Conservation (phyloP, 768 basidiomycete genomes). For the Psilocybe azurescens region DNA sequence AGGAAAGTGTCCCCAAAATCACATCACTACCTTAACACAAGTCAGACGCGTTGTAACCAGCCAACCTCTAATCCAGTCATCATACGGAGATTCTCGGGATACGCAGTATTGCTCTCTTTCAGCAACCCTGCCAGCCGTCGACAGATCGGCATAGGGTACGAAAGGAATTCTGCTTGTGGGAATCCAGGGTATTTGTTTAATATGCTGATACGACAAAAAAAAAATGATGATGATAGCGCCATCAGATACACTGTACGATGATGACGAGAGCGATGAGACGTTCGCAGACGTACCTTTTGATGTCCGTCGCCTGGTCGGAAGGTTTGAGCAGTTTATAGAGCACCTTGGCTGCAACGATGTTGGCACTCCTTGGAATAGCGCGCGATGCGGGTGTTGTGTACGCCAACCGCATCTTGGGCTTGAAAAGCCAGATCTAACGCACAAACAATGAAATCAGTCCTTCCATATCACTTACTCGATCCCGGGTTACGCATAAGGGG, state of each 20-base stretch:
- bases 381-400: slow-evolving; percentile 65
- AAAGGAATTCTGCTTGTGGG: slow-evolving; percentile 86
- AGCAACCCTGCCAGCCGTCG: slow-evolving; percentile 70
- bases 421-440: slow-evolving; percentile 90
- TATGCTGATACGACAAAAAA: slow-evolving; percentile 39
- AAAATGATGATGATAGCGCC: slow-evolving; percentile 10
- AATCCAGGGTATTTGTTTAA: slow-evolving; percentile 80
- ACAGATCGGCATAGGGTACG: slow-evolving; percentile 83
- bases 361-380: slow-evolving; percentile 63
- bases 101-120: slow-evolving; percentile 77
- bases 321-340: slow-evolving; percentile 82
- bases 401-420: slow-evolving; percentile 82
- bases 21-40: neutral
- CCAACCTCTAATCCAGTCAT: slow-evolving; percentile 88
- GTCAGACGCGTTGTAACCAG: slow-evolving; percentile 61
- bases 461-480: neutral
- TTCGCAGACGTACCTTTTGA: slow-evolving; percentile 50
- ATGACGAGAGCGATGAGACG: neutral
- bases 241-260: neutral
- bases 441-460: neutral
- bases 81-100: slow-evolving; percentile 74
- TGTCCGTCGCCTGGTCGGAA: slow-evolving; percentile 51
- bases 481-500: slow-evolving; percentile 8
- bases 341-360: slow-evolving; percentile 79
- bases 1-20: neutral